These are phyloP conservation scores for Trypanosoma scelopori DNA, from an alignment of 208 protist species.

Conservation along the genomic window DNA sequence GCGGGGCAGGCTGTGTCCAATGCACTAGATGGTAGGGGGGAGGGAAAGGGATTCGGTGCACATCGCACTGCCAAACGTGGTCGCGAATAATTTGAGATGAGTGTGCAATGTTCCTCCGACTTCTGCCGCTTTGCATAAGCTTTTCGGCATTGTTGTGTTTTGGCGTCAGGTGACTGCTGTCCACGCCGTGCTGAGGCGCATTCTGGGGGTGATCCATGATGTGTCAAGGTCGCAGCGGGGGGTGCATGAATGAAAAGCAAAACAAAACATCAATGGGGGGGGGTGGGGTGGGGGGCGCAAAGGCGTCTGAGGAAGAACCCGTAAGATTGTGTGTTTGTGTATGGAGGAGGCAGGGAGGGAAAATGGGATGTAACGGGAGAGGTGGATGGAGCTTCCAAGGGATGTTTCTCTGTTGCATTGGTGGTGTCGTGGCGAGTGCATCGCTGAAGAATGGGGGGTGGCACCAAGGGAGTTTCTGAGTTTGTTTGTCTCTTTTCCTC, in stretches of 20 bases:
- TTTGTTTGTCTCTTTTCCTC: neutral
- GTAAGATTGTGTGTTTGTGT: slow-evolving; percentile 11
- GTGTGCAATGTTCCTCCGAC: neutral
- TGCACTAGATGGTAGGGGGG: slow-evolving; percentile 66
- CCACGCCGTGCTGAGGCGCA: neutral
- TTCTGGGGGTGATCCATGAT: neutral
- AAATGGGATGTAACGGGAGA: neutral
- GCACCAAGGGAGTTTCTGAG: neutral
- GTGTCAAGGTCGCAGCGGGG: neutral
- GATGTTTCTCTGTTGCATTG: too few relatives aligned
- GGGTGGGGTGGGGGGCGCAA: neutral
- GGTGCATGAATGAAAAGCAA: neutral
- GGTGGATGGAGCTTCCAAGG: too few relatives aligned
- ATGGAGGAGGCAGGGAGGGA: neutral
- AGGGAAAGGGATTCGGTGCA: slow-evolving; percentile 81
- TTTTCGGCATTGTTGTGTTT: neutral
- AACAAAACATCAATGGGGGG: neutral
- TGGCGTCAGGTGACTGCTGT: neutral
- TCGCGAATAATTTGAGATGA: slow-evolving; percentile 7
- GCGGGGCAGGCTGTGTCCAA: slow-evolving; percentile 59
- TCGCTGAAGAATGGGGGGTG: too few relatives aligned
- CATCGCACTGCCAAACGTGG: slow-evolving; percentile 12
- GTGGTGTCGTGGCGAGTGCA: too few relatives aligned
- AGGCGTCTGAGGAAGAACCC: neutral
- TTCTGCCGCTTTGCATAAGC: neutral